Conservation (phyloP, 371 early-diverging fungal genomes). For the Nosema bombycis region DNA sequence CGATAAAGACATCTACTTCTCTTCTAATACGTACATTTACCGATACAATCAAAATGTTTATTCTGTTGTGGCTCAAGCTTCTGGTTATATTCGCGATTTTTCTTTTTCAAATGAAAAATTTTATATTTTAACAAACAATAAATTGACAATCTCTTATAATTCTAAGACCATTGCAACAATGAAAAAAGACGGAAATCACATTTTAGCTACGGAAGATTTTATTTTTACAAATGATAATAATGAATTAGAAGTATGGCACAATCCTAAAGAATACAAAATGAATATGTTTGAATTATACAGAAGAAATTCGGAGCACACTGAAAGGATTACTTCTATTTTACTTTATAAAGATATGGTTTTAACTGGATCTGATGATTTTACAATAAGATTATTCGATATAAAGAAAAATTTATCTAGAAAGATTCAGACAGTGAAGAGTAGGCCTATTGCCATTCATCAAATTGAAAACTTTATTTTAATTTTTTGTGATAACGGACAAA, state of each 20-base stretch:
- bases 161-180: conserved; percentile 27
- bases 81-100: conserved; percentile 20
- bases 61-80: background rate
- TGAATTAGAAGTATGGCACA: conserved; percentile 49
- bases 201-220: conserved; percentile 17
- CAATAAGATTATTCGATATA: conserved; percentile 37
- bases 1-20: conserved; percentile 35
- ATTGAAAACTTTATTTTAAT: conserved; percentile 8
- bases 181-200: background rate
- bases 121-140: conserved; percentile 37
- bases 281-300: conserved; percentile 26
- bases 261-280: conserved; percentile 49
- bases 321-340: conserved; percentile 11
- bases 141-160: conserved; percentile 32
- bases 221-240: conserved; percentile 26
- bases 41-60: background rate
- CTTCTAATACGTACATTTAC: conserved; percentile 44
- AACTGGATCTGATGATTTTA: conserved; percentile 41
- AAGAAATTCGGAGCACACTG: conserved; percentile 27
- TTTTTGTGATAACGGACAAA: conserved; percentile 23
- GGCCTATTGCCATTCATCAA: conserved; percentile 23
- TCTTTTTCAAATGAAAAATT: background rate
- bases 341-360: conserved; percentile 24
- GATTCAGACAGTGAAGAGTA: conserved; percentile 14
- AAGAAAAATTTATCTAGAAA: background rate